Evolutionary conservation across 2,329 filamentous ascomycete species (phyloP).

Genomic region (Chaetomium globosum): DNA sequence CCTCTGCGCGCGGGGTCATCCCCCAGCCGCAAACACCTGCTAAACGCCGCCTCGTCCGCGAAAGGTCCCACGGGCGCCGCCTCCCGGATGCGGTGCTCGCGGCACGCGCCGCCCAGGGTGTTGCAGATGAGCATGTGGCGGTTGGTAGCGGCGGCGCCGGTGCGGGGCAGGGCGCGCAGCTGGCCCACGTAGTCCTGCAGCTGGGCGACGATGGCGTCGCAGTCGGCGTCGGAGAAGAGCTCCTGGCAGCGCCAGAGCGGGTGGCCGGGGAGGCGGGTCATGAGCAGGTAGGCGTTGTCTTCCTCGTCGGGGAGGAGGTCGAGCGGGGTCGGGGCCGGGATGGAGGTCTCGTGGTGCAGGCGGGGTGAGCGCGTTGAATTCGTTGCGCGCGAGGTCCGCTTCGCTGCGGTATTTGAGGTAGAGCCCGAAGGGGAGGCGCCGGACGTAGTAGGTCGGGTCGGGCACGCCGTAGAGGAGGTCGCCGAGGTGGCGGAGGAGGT

Average conservation of each 20-base stretch:
- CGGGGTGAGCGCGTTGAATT: slow-evolving; percentile 39
- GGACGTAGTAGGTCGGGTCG: slow-evolving; percentile 23
- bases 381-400: slow-evolving; percentile 35
- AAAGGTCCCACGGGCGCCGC: slow-evolving; percentile 27
- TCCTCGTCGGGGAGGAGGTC: slow-evolving; percentile 33
- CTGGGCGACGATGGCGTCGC: slow-evolving; percentile 33
- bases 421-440: slow-evolving; percentile 41
- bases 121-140: slow-evolving; percentile 39
- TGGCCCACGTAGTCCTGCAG: slow-evolving; percentile 38
- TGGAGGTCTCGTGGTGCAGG: slow-evolving; percentile 37
- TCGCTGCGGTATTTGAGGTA: slow-evolving; percentile 38
- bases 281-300: slow-evolving; percentile 34
- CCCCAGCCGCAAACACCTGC: slow-evolving; percentile 38
- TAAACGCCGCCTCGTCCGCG: slow-evolving; percentile 38
- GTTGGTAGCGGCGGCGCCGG: neutral
- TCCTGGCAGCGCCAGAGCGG: slow-evolving; percentile 33
- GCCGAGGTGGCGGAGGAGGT: slow-evolving; percentile 32
- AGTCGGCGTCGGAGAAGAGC: slow-evolving; percentile 38
- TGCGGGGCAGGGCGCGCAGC: slow-evolving; percentile 38
- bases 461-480: slow-evolving; percentile 32
- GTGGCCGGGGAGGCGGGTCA: slow-evolving; percentile 32
- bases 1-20: slow-evolving; percentile 40
- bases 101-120: slow-evolving; percentile 37
- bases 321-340: slow-evolving; percentile 37
- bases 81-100: slow-evolving; percentile 39